Conservation (phyloP, 257 asterid species). For the Primulina huaijiensis region DNA sequence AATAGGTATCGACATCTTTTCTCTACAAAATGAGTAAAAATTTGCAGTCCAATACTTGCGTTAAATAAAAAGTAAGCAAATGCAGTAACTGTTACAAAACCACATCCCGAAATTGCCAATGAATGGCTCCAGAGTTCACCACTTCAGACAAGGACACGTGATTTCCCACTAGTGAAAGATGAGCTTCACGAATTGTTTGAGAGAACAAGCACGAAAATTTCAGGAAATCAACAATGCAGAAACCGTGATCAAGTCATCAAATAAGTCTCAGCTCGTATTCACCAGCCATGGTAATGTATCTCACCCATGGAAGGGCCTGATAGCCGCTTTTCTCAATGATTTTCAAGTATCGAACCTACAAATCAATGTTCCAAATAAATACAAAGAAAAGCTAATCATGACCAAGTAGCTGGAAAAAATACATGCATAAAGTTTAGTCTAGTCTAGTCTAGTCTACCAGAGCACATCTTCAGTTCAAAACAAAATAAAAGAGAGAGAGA, state of each 20-base stretch:
- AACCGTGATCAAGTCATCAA: conserved; percentile 22
- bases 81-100: conserved; percentile 25
- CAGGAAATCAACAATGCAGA: neutral
- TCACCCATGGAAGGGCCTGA: conserved; percentile 90
- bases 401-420: too few relatives aligned
- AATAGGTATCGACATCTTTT: neutral
- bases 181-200: conserved; percentile 7
- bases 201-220: conserved; percentile 1
- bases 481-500: neutral
- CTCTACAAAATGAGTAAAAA: conserved; percentile 21
- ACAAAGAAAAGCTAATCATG: neutral
- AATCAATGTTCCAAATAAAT: conserved; percentile 3
- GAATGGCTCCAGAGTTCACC: conserved; percentile 19
- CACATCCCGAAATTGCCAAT: conserved; percentile 11
- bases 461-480: too few relatives aligned
- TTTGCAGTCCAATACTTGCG: conserved; percentile 23
- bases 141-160: conserved; percentile 19
- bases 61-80: conserved; percentile 14
- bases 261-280: conserved; percentile 79
- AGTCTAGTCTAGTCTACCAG: too few relatives aligned
- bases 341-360: conserved; percentile 79
- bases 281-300: conserved; percentile 89
- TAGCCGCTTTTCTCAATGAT: conserved; percentile 90
- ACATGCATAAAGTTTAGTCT: too few relatives aligned
- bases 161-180: neutral